These are phyloP conservation scores for Rhododendron mucronatum DNA, from an alignment of 148 eudicot species.

Conservation along the genomic window DNA sequence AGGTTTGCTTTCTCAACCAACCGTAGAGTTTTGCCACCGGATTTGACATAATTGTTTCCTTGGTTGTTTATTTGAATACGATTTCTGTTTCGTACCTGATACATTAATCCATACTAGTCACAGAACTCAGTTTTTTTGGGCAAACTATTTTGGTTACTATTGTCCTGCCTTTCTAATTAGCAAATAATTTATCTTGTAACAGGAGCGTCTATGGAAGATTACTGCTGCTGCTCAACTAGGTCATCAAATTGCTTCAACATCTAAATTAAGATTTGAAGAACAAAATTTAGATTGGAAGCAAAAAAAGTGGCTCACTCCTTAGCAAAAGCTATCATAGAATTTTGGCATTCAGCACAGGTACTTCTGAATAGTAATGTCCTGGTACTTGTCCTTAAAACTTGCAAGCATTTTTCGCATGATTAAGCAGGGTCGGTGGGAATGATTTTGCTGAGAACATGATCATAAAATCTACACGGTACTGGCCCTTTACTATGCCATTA, in stretches of 20 bases:
- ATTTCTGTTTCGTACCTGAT: neutral
- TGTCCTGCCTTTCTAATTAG: conserved; percentile 4
- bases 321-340: conserved; percentile 74
- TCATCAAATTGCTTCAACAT: conserved; percentile 50
- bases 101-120: neutral
- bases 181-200: conserved; percentile 5
- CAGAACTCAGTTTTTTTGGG: neutral
- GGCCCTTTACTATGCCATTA: neutral
- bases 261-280: conserved; percentile 50
- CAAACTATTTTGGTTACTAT: neutral
- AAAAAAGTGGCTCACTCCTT: conserved; percentile 55
- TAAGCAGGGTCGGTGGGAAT: conserved; percentile 13
- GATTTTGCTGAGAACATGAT: conserved; percentile 3
- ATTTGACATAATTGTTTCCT: neutral
- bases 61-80: neutral
- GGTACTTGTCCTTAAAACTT: conserved; percentile 18
- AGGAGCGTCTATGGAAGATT: conserved; percentile 94
- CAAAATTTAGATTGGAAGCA: conserved; percentile 38
- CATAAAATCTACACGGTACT: neutral
- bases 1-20: conserved; percentile 44
- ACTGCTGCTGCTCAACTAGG: conserved; percentile 80
- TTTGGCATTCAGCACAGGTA: conserved; percentile 72
- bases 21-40: neutral
- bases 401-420: conserved; percentile 17
- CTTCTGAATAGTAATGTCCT: conserved; percentile 15